Evolutionary conservation across 2,329 filamentous ascomycete species (phyloP), one percentile per base, ranked within the genome.

Genomic region (Hymenotorrendiella dingleyae): DNA sequence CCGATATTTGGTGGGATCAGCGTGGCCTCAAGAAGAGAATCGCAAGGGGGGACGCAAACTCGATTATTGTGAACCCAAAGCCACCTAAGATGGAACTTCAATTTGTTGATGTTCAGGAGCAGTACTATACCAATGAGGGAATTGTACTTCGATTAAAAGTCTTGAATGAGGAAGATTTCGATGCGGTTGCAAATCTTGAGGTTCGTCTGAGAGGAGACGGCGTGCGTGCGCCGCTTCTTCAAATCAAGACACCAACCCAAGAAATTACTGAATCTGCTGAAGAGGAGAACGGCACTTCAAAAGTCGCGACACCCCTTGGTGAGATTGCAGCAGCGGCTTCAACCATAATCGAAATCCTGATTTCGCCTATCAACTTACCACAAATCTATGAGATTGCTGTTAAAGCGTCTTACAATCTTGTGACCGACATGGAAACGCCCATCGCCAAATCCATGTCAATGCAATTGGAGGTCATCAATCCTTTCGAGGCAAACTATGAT

Each of bases 401-500:
- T 35, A 82, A 81, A 51, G 80, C 84, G 1, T 72, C 79, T 6
- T 98, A 98, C 60, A 80, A 85, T 55, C 72, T 97, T 2, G 70
- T 81, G 3, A 85, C 86, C 5, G 90, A 97, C 59, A 70, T 80
- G 0, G 83, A 85, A 38, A 95, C 89, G 1, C 82, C 84, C 1
- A 84, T 97, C 28, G 79, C 82, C 27, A 91, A 94, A 62, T 78
- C 75, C 2, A 67, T 84, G 17, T 72, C 78, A 1, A 73, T 85
- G 28, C 80, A 83, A 40, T 63, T 97, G 4, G 76, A 80, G 27
- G 75, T 96, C 42, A 79, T 87, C 41, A 82, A 80, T 37, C 88
- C 91, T 0, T 97, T 98, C 55, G 89, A 95, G 65, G 86, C 89
- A 12, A 93, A 86, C 57, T 96, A 94, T 62, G 87, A 94, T 49